Evolutionary conservation across 495 filamentous ascomycete species (phyloP).

Genomic region (Aspergillus incahuasiensis): DNA sequence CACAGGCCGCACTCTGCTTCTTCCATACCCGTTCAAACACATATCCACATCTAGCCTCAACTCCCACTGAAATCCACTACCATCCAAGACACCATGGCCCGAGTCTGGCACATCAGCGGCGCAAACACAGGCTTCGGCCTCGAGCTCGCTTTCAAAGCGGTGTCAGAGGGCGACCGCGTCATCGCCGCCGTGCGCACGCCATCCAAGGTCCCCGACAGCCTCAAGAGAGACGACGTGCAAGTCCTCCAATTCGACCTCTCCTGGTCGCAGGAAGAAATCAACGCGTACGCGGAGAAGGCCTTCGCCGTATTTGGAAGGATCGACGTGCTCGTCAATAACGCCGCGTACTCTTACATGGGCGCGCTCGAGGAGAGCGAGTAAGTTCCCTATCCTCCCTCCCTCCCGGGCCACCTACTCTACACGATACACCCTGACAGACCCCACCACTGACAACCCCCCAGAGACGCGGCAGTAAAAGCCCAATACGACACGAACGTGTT

Average conservation of each 20-base stretch:
- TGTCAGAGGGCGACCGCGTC: conserved; percentile 4
- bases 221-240: neutral
- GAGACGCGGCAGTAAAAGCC: conserved; percentile 5
- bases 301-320: conserved; percentile 1
- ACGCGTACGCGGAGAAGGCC: neutral
- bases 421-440: too few relatives aligned
- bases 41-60: neutral
- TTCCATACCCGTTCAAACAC: too few relatives aligned
- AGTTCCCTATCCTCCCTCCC: neutral
- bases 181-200: conserved; percentile 9
- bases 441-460: neutral
- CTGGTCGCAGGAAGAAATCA: conserved; percentile 3
- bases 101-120: conserved; percentile 10
- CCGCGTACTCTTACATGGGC: conserved; percentile 8
- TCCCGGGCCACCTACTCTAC: too few relatives aligned
- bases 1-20: too few relatives aligned
- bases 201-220: conserved; percentile 6
- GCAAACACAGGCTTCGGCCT: conserved; percentile 11
- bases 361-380: conserved; percentile 9
- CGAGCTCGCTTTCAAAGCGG: conserved; percentile 3
- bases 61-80: neutral
- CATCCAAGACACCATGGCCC: neutral
- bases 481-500: conserved; percentile 9
- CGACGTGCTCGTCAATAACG: conserved; percentile 6
- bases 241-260: conserved; percentile 6